Conservation (phyloP, 495 filamentous ascomycete species). For the Penicillium canariense region DNA sequence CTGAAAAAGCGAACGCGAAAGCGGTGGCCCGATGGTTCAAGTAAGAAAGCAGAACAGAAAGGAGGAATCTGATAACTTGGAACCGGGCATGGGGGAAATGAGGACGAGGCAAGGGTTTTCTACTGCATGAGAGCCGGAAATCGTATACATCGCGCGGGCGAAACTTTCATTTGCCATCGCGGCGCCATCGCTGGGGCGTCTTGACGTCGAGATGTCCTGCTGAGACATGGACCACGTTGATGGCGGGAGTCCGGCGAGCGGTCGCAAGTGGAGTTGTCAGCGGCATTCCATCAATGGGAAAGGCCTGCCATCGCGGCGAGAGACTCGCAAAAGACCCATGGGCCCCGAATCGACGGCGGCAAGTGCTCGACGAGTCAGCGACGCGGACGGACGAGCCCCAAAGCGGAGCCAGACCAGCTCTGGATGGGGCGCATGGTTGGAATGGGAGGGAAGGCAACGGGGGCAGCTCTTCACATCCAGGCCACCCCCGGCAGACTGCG, state of each 20-base stretch:
- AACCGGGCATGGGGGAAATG: constrained; percentile 10
- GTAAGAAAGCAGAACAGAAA: background rate
- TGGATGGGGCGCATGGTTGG: background rate
- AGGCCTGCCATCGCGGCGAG: constrained; percentile 7
- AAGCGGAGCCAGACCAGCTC: background rate
- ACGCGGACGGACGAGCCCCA: background rate
- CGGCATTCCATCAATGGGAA: background rate
- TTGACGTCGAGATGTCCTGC: constrained; percentile 10
- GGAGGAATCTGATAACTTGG: constrained; percentile 9
- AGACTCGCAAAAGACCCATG: constrained; percentile 2
- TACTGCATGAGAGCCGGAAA: constrained; percentile 12
- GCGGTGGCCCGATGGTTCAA: constrained; percentile 10
- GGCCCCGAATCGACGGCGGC: background rate
- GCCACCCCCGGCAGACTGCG: background rate
- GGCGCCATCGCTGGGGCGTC: background rate
- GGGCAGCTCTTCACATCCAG: background rate
- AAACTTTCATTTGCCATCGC: constrained; percentile 16
- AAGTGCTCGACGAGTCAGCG: constrained; percentile 6
- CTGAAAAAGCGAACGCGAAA: constrained; percentile 8
- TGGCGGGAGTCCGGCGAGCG: constrained; percentile 16
- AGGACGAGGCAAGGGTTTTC: constrained; percentile 28
- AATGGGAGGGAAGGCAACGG: constrained; percentile 17
- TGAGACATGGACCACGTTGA: constrained; percentile 20
- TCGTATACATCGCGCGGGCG: constrained; percentile 9
- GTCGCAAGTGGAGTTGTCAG: constrained; percentile 17